phyloP scores from a whole-genome alignment of 108 stramenopile species.

The Cylindrotheca closterium region DNA sequence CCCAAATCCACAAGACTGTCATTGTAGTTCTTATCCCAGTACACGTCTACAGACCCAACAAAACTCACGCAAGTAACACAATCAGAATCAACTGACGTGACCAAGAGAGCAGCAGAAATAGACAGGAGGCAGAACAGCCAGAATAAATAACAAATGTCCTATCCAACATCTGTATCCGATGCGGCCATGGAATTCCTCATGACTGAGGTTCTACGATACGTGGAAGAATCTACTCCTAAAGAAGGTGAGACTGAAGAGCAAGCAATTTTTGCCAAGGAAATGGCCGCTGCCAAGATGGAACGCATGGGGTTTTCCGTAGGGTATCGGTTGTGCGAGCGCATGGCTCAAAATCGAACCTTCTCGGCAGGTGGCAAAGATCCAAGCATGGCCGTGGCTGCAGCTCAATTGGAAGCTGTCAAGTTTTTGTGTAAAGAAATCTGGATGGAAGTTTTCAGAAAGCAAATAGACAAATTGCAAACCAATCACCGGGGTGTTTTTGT shows the following conservation, averaged over 20 bases:
- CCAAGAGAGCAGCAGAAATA: no score
- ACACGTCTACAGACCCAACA: no score
- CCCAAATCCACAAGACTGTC: no score
- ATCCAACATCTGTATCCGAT: slow-evolving; percentile 40
- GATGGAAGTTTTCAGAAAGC: slow-evolving; percentile 91
- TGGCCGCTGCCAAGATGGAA: slow-evolving; percentile 83
- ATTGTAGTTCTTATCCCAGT: no score
- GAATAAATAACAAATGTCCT: no score
- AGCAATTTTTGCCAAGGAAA: slow-evolving; percentile 60
- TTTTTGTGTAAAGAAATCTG: slow-evolving; percentile 96
- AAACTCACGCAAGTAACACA: no score
- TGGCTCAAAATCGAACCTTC: slow-evolving; percentile 77
- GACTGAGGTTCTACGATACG: slow-evolving; percentile 71
- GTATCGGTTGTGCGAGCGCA: slow-evolving; percentile 84
- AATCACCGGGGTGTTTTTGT: slow-evolving; percentile 95
- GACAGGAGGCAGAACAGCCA: no score
- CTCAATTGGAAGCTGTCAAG: slow-evolving; percentile 90
- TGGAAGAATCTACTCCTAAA: slow-evolving; percentile 48
- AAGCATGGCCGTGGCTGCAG: slow-evolving; percentile 38
- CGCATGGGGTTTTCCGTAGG: slow-evolving; percentile 93
- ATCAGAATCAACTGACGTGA: no score
- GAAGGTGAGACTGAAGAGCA: slow-evolving; percentile 42
- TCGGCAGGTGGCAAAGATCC: slow-evolving; percentile 53
- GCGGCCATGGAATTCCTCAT: slow-evolving; percentile 77
- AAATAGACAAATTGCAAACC: slow-evolving; percentile 94